Conservation (phyloP, 129 eudicot species). For the Daucus carota region DNA sequence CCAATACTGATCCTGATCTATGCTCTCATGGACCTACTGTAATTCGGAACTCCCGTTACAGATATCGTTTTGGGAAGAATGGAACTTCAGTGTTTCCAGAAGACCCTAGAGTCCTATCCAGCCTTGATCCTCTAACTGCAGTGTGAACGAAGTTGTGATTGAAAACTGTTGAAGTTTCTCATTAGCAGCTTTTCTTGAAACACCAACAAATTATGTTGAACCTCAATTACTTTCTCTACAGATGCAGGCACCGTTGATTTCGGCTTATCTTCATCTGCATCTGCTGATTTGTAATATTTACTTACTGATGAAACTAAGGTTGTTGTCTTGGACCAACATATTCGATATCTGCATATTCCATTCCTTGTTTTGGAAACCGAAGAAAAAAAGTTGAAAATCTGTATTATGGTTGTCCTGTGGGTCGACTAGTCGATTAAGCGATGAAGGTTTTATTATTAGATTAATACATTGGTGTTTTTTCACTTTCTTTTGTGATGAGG, state of each 20-base stretch:
- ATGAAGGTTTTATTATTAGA: too few species aligned
- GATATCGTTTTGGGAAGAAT: not conserved
- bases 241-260: not conserved
- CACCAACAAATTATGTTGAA: not conserved
- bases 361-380: too few species aligned
- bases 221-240: not conserved
- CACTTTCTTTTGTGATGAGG: too few species aligned
- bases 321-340: too few species aligned
- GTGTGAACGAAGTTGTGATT: not conserved
- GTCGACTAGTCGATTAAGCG: too few species aligned
- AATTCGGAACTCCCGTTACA: not conserved
- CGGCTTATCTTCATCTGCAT: too few species aligned
- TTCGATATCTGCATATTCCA: too few species aligned
- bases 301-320: too few species aligned
- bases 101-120: not conserved
- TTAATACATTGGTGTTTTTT: too few species aligned
- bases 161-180: not conserved
- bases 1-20: not conserved
- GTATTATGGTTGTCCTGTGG: too few species aligned
- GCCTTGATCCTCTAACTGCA: not conserved
- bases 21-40: not conserved
- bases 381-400: too few species aligned
- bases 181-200: not conserved
- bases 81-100: not conserved
- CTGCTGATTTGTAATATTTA: too few species aligned